Evolutionary conservation across 768 basidiomycete species (phyloP).

Genomic region (Naematelia encephala): DNA sequence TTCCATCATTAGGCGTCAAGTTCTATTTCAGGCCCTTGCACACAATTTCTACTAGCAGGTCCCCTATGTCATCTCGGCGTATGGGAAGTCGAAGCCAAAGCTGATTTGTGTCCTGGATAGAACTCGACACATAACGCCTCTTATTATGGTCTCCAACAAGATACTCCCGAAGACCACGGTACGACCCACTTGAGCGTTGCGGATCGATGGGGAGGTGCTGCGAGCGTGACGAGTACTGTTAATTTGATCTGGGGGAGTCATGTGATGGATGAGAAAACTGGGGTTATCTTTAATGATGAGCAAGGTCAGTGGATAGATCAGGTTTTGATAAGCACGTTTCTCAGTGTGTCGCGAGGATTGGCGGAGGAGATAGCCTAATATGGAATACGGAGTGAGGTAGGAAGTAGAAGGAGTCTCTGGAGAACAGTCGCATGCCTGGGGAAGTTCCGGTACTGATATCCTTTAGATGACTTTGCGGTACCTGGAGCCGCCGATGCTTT

Average conservation of each 20-base stretch:
- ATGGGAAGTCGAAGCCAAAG: too few relatives aligned
- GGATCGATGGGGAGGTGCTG: constrained; percentile 82
- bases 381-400: too few relatives aligned
- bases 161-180: constrained; percentile 75
- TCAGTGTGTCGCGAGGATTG: too few relatives aligned
- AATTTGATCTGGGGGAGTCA: constrained; percentile 86
- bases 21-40: too few relatives aligned
- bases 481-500: constrained; percentile 81
- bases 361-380: background rate
- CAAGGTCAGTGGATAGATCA: constrained; percentile 47
- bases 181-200: constrained; percentile 87
- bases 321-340: too few relatives aligned
- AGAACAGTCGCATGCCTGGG: too few relatives aligned
- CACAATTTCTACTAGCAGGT: too few relatives aligned
- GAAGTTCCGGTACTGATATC: constrained; percentile 4
- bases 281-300: constrained; percentile 86
- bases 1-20: too few relatives aligned
- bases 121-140: constrained; percentile 72
- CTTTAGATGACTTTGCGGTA: constrained; percentile 80
- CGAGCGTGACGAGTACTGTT: constrained; percentile 74
- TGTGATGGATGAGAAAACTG: constrained; percentile 81
- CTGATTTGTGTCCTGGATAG: too few relatives aligned
- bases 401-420: too few relatives aligned
- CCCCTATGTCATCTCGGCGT: too few relatives aligned
- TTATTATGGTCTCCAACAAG: constrained; percentile 82